Evolutionary conservation across 176 grass and related monocot species (phyloP), one percentile per base, ranked within the genome.

Genomic region (Bromus sterilis): DNA sequence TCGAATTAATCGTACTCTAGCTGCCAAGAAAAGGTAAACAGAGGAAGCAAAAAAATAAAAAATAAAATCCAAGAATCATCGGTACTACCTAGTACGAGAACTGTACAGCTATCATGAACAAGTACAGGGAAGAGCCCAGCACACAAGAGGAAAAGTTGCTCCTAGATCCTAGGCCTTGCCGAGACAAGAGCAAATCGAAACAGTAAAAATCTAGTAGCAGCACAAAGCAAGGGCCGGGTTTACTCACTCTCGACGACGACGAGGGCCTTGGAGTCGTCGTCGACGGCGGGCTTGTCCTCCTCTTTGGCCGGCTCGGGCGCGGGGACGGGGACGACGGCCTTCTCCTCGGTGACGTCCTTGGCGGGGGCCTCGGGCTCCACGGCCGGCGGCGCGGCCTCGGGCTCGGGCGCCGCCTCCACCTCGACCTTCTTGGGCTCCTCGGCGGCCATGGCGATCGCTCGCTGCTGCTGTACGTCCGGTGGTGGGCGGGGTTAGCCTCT

Each of bases 311-410:
- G 86, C 76, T n/a, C n/a, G 12, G 83, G 77, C 61, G 7, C 18
- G 49, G 49, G 49, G 78, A 33, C 76, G 10, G 89, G 87, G 86
- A 94, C 83, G 75, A 90, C 87, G 43, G 81, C 80, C 92, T 97
- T 97, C 91, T 97, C 92, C 87, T 97, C 94, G 6, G 91, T 72
- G n/a, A 94, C 94, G 66, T 94, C 94, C 89, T 97, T 97, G 25
- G 91, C 40, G 14, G 89, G 53, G 11, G 73, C 7, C 76, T 51
- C 82, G 43, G 76, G 63, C 77, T 58, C 70, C 31, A 26, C 23
- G 11, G 86, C 77, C 64, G 2, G 83, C 62, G 1, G 79, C 0
- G 59, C 25, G 10, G 76, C 20, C 81, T 87, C 44, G 48, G 90
- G 64, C 77, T 91, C 92, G 25, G 78, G 65, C 20, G 87, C 14